Evolutionary conservation across 192 early-diverging fungal species (phyloP).

Genomic region (Podochytrium sp.): DNA sequence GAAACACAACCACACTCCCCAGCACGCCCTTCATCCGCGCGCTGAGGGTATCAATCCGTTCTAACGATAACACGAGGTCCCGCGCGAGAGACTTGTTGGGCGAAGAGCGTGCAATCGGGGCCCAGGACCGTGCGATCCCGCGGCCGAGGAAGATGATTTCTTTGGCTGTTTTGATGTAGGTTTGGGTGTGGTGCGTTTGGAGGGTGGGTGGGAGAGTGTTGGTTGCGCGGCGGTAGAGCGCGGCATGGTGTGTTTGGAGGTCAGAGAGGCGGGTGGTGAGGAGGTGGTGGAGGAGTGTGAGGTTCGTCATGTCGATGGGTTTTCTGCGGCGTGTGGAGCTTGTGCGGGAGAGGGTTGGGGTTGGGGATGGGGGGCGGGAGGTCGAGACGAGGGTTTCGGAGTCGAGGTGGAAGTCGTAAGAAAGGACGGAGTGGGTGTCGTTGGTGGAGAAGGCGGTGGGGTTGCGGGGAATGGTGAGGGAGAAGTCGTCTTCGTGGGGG

Average conservation of each 20-base stretch:
- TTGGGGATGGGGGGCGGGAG: not conserved
- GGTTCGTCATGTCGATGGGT: conserved; percentile 40
- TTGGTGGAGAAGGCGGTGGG: not conserved
- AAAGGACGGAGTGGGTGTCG: conserved; percentile 12
- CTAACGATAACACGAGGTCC: conserved; percentile 14
- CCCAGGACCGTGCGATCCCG: conserved; percentile 33
- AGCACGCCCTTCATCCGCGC: conserved; percentile 27
- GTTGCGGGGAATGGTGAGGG: not conserved
- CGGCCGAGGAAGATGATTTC: conserved; percentile 33
- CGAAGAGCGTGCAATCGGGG: conserved; percentile 31
- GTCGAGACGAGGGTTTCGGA: not conserved
- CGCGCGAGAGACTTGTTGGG: not conserved
- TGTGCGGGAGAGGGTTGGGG: not conserved
- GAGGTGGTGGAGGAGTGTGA: conserved; percentile 36
- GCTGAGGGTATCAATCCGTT: conserved; percentile 19
- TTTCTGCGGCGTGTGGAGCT: conserved; percentile 20
- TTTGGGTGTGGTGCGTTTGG: conserved; percentile 4
- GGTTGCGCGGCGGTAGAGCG: not conserved
- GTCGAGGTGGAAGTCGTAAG: conserved; percentile 27
- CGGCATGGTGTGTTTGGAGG: conserved; percentile 25
- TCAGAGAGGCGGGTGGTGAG: conserved; percentile 29
- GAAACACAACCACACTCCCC: not conserved
- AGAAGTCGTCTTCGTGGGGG: not conserved
- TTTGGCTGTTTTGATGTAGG: conserved; percentile 20
- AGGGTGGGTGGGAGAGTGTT: not conserved